These are phyloP conservation scores for Neurospora sp. DNA, from an alignment of 495 filamentous ascomycete genomes.

Conservation along the genomic window DNA sequence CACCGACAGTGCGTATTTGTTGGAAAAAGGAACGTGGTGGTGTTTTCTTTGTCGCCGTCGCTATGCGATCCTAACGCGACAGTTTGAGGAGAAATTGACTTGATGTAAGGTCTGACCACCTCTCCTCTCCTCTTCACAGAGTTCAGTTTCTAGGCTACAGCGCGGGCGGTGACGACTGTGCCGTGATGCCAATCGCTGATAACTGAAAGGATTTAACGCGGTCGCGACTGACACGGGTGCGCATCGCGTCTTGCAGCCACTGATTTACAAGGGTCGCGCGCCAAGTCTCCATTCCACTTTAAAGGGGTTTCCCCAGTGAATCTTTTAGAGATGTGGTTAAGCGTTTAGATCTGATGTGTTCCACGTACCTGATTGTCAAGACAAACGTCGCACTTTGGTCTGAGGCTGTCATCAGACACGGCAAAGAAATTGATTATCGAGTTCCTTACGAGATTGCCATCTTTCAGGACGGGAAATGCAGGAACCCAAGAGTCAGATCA, in stretches of 20 bases:
- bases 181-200: not conserved
- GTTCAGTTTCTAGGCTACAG: not conserved
- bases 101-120: not conserved
- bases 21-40: not conserved
- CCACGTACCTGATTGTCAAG: not conserved
- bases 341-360: not conserved
- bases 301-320: not conserved
- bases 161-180: not conserved
- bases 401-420: not conserved
- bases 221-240: not conserved
- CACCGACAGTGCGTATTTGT: not conserved
- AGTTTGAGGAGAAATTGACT: not conserved
- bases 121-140: not conserved
- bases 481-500: not conserved
- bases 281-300: not conserved
- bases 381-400: not conserved
- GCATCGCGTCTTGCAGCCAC: not conserved
- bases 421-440: not conserved
- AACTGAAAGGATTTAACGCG: not conserved
- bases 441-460: rapidly evolving
- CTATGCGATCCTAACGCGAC: not conserved
- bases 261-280: not conserved
- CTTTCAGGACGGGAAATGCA: not conserved
- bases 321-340: not conserved
- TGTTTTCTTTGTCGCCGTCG: not conserved